Evolutionary conservation across 2,329 filamentous ascomycete genomes (phyloP).

Genomic region (Claviceps quebecensis): DNA sequence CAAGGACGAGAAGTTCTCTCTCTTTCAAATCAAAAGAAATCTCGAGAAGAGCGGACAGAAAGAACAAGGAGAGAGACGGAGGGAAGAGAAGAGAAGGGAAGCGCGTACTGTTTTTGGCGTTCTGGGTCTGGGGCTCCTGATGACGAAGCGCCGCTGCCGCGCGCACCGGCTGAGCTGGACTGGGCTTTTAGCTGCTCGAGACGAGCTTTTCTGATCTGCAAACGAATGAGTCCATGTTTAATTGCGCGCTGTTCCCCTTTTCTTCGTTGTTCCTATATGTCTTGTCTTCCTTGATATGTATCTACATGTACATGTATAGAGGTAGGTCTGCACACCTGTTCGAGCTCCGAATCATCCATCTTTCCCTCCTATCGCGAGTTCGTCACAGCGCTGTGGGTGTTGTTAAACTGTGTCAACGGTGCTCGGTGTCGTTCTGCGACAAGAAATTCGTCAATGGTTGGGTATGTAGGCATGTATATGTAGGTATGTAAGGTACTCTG

Average conservation of each 20-base stretch:
- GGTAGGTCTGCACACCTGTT: slow-evolving; percentile 17
- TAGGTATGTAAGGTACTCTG: too few species aligned
- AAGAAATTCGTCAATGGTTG: too few species aligned
- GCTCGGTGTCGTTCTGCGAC: too few species aligned
- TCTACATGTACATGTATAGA: background rate
- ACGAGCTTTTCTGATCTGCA: slow-evolving; percentile 76
- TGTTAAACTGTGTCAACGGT: too few species aligned
- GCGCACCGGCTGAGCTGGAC: slow-evolving; percentile 31
- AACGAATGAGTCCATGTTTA: background rate
- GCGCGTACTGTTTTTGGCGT: slow-evolving; percentile 38
- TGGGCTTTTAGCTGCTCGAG: slow-evolving; percentile 83
- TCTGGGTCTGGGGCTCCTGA: slow-evolving; percentile 37
- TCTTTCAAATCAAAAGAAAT: background rate
- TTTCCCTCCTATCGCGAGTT: background rate
- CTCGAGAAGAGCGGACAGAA: background rate
- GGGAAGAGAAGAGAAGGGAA: background rate
- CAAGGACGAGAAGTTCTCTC: too few species aligned
- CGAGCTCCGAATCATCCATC: slow-evolving; percentile 32
- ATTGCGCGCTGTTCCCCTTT: background rate
- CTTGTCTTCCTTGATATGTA: background rate
- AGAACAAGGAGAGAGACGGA: background rate
- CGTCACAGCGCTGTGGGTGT: background rate
- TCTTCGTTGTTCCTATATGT: background rate
- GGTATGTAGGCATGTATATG: too few species aligned
- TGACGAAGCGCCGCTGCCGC: slow-evolving; percentile 22